Base-by-base conservation (phyloP, 176 grass and related monocot genomes). In the Avena eriantha region DNA sequence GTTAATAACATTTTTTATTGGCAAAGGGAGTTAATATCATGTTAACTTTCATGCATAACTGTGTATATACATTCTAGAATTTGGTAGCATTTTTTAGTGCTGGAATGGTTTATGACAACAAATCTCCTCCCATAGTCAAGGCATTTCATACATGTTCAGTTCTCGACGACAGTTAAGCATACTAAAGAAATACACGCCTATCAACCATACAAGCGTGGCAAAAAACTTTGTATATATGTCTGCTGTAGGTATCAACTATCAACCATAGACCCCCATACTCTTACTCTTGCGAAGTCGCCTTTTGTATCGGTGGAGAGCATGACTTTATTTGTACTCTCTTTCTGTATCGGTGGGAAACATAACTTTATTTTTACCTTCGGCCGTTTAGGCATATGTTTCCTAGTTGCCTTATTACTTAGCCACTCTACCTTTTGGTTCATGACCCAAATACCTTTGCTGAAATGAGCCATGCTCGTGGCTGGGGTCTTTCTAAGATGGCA, bases 401-500 rank as follows among this genome's bases (percentile, higher is more conserved):
- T 63, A 66, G 23, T 69, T 85, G 51, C 15, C 13, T 54, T 5
- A 6, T 18, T 16, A 33, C 4, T 68, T 21, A 7, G 23, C 19
- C 35, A 65, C 14, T 81, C 54, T 72, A 82, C 65, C 21, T 41
- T 77, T 71, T 82, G 36, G 4, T 21, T 51, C 2, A 39, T 85
- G 49, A 39, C 69, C n/a, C 51, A 86, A 84, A n/a, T 77, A 24
- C 31, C 11, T 51, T 82, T 54, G 34, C 16, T 41, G 0, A 31
- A 16, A 31, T 16, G 59, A 53, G 45, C 33, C 19, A 29, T 70
- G n/a, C n/a, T 76, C 5, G 8, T 78, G 51, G 41, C 21, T 82
- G 34, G 15, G n/a, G 35, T 36, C 43, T 88, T 73, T 29, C 29
- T 29, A 31, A 29, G 45, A 3, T 75, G 34, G 29, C 66, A 61